Conservation (phyloP, 1,284 basidiomycete species). For the Pyrrhoderma lamaoense region DNA sequence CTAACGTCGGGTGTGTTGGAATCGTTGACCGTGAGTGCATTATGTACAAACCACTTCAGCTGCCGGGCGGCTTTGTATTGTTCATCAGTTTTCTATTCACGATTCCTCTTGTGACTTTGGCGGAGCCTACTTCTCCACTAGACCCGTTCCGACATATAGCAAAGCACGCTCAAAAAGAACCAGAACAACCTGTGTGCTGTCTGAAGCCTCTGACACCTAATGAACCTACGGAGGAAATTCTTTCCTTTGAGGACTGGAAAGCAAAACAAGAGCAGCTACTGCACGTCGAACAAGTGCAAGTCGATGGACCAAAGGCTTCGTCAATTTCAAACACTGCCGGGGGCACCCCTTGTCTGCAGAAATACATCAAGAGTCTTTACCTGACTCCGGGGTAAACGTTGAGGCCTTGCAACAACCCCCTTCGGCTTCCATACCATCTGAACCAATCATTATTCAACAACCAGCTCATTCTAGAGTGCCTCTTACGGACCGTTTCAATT, state of each 20-base stretch:
- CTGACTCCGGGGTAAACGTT: slow-evolving; percentile 19
- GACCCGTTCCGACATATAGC: slow-evolving; percentile 55
- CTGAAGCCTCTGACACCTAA: slow-evolving; percentile 45
- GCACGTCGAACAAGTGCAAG: slow-evolving; percentile 19
- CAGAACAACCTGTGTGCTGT: slow-evolving; percentile 59
- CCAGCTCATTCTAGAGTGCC: slow-evolving; percentile 58
- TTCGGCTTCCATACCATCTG: neutral
- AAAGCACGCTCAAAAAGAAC: slow-evolving; percentile 36
- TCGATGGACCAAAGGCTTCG: slow-evolving; percentile 12
- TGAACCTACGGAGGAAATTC: slow-evolving; percentile 48
- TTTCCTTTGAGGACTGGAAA: slow-evolving; percentile 92
- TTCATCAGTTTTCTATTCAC: slow-evolving; percentile 5
- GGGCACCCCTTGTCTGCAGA: neutral
- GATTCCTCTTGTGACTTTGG: slow-evolving; percentile 4
- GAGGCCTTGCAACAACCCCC: slow-evolving; percentile 12
- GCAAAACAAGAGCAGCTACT: slow-evolving; percentile 37
- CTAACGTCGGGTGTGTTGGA: no score
- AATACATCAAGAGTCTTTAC: slow-evolving; percentile 16
- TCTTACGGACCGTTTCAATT: slow-evolving; percentile 55
- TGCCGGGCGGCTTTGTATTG: slow-evolving; percentile 15
- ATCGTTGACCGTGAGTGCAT: neutral
- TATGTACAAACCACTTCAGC: slow-evolving; percentile 5
- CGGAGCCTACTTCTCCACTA: slow-evolving; percentile 38
- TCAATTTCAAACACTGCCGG: neutral
- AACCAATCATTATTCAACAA: slow-evolving; percentile 33